phyloP scores from a whole-genome alignment of 805 yeast species.

The Middelhovenomyces tepae region DNA sequence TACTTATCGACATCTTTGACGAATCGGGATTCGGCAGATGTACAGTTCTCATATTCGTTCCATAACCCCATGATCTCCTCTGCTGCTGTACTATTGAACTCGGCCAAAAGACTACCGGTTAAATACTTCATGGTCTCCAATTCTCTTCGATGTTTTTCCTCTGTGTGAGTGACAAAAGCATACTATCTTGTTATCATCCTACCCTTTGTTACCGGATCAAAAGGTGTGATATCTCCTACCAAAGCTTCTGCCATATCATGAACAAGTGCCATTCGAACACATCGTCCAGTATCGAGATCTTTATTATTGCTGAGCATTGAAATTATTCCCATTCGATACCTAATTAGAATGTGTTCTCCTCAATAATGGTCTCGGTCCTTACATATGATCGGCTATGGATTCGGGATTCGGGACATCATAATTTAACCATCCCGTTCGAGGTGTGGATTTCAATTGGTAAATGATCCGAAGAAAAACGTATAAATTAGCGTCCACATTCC shows the following conservation, averaged over 20 bases:
- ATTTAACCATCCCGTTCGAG: constrained; percentile 92
- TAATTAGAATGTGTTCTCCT: no score
- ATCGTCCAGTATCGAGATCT: constrained; percentile 52
- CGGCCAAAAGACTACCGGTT: constrained; percentile 44
- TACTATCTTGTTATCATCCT: constrained; percentile 4
- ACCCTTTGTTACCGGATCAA: constrained; percentile 56
- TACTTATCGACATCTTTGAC: constrained; percentile 95
- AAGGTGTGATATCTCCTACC: constrained; percentile 92
- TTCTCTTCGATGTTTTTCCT: constrained; percentile 81
- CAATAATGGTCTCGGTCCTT: constrained; percentile 12
- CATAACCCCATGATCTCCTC: constrained; percentile 60
- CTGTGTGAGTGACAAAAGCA: constrained; percentile 15
- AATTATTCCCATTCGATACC: constrained; percentile 86
- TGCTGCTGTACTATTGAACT: constrained; percentile 58
- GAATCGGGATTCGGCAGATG: constrained; percentile 73
- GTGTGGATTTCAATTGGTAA: constrained; percentile 63
- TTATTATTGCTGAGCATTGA: constrained; percentile 53
- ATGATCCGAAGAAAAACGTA: constrained; percentile 58
- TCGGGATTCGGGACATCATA: constrained; percentile 45
- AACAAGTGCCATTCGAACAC: constrained; percentile 77
- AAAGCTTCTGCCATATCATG: constrained; percentile 93
- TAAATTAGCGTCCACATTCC: constrained; percentile 14
- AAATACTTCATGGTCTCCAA: constrained; percentile 61
- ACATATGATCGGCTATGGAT: constrained; percentile 5
- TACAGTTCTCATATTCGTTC: constrained; percentile 83